A percentile compares a stretch with the other conserved stretches of the same genome.
Conservation (phyloP, 805 yeast genomes). For the Monosporozyma aquatica region DNA sequence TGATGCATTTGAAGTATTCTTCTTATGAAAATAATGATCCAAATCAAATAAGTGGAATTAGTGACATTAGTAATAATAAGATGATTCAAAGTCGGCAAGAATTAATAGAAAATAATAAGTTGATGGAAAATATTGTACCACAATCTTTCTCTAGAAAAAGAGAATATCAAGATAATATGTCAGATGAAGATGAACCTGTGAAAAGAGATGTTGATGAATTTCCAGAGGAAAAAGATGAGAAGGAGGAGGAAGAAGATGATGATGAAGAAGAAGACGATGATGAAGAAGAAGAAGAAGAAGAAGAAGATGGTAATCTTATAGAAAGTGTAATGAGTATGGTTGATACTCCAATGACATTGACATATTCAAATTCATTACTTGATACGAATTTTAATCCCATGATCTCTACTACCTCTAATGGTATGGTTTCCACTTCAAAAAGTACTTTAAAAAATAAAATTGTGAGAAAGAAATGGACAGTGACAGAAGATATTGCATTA, state of each 20-base stretch:
- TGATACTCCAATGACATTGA: not conserved
- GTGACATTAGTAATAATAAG: no score
- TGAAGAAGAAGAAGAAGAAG: not conserved
- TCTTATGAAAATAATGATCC: no score
- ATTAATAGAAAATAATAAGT: no score
- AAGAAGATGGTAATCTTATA: not conserved
- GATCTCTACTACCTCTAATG: not conserved
- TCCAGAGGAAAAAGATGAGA: not conserved
- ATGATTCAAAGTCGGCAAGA: no score
- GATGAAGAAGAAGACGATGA: not conserved
- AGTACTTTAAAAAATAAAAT: slow-evolving; percentile 4
- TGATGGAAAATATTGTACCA: not conserved
- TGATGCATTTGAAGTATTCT: no score
- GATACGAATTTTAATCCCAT: not conserved
- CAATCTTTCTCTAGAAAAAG: no score
- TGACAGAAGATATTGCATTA: slow-evolving; percentile 18
- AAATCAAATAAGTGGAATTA: no score
- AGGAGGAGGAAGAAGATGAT: not conserved
- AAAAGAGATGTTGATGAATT: not conserved
- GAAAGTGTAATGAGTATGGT: not conserved
- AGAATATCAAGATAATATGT: no score
- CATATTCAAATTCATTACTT: not conserved
- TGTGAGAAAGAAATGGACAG: slow-evolving; percentile 21
- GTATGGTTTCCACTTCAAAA: not conserved
- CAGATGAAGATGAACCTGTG: not conserved